A percentile compares a stretch with the other conserved stretches of the same genome.
phyloP scores from a whole-genome alignment of 2,329 filamentous ascomycete genomes.

The Diplodia intermedia region DNA sequence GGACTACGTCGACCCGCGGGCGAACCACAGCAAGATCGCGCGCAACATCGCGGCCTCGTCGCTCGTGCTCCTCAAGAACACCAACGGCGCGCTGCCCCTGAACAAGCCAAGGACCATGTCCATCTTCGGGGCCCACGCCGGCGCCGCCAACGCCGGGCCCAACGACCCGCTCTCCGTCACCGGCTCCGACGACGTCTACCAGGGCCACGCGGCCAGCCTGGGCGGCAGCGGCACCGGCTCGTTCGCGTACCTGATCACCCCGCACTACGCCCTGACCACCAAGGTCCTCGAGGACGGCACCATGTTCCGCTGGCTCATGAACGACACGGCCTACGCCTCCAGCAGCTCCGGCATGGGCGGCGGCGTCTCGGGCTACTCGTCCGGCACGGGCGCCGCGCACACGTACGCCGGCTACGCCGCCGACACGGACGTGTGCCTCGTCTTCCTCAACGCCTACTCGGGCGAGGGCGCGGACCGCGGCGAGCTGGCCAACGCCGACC shows the following conservation, averaged over 20 bases:
- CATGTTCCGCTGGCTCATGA: slow-evolving; percentile 28
- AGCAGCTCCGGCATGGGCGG: background rate
- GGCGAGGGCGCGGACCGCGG: slow-evolving; percentile 32
- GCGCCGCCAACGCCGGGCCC: slow-evolving; percentile 57
- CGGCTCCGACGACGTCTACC: slow-evolving; percentile 45
- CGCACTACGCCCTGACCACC: slow-evolving; percentile 52
- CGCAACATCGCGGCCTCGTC: slow-evolving; percentile 51
- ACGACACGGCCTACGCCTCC: slow-evolving; percentile 28
- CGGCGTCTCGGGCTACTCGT: slow-evolving; percentile 13
- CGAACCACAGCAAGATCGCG: slow-evolving; percentile 46
- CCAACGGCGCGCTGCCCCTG: slow-evolving; percentile 58
- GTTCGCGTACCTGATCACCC: slow-evolving; percentile 49
- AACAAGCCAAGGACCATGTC: slow-evolving; percentile 57
- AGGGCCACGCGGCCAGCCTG: slow-evolving; percentile 53
- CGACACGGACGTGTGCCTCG: slow-evolving; percentile 27
- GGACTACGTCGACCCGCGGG: slow-evolving; percentile 40
- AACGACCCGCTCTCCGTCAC: slow-evolving; percentile 42
- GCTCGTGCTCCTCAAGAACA: slow-evolving; percentile 58
- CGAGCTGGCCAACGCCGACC: slow-evolving; percentile 31
- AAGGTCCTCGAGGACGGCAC: slow-evolving; percentile 29
- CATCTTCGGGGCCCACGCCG: slow-evolving; percentile 59
- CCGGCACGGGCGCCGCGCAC: slow-evolving; percentile 25
- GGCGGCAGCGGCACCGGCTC: slow-evolving; percentile 53
- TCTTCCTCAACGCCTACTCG: slow-evolving; percentile 32
- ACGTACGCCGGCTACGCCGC: slow-evolving; percentile 33